Evolutionary conservation across 345 rosid species (phyloP).

Genomic region (Sonneratia caseolaris): DNA sequence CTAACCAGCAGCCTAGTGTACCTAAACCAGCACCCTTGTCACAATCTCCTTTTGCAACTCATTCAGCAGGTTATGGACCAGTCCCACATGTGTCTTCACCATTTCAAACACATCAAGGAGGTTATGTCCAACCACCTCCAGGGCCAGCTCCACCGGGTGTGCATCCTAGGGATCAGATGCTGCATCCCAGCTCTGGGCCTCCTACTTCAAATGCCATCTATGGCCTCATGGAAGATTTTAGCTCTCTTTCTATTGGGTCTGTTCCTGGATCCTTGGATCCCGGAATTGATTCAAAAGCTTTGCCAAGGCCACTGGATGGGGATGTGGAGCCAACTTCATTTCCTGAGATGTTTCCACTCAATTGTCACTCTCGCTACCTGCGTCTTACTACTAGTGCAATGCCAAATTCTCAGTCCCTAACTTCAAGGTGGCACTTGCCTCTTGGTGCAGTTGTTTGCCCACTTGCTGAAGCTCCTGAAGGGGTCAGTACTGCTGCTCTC

Average conservation of each 20-base stretch:
- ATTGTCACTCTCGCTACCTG: constrained; percentile 75
- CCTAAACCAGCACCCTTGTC: constrained; percentile 37
- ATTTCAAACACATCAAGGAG: constrained; percentile 46
- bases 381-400: constrained; percentile 81
- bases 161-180: constrained; percentile 44
- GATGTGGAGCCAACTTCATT: constrained; percentile 73
- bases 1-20: constrained; percentile 33
- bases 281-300: constrained; percentile 60
- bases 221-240: constrained; percentile 81
- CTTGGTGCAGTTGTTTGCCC: constrained; percentile 99
- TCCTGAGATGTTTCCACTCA: constrained; percentile 57
- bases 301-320: constrained; percentile 95
- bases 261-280: constrained; percentile 74
- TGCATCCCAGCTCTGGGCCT: constrained; percentile 48
- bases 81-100: constrained; percentile 31
- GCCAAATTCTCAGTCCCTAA: constrained; percentile 85
- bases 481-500: constrained; percentile 48
- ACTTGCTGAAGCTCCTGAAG: constrained; percentile 88
- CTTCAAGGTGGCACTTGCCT: constrained; percentile 96
- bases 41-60: constrained; percentile 41
- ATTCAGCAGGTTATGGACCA: constrained; percentile 41
- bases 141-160: constrained; percentile 27
- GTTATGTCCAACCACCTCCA: constrained; percentile 36
- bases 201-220: constrained; percentile 60
- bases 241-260: constrained; percentile 61